phyloP scores from a whole-genome alignment of 2,329 filamentous ascomycete genomes.

The Colletotrichum tanaceti region DNA sequence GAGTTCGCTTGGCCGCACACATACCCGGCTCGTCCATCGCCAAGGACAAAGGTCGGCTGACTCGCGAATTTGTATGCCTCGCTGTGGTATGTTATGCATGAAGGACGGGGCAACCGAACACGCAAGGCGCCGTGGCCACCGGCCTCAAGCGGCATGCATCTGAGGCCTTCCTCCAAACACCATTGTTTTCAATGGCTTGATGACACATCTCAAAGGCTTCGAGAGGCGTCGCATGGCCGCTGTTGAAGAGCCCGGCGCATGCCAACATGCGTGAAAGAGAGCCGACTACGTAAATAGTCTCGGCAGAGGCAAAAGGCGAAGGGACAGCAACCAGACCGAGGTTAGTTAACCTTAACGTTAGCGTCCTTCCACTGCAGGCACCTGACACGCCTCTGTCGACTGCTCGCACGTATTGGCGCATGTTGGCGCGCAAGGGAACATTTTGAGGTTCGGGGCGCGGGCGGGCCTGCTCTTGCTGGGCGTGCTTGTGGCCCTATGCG shows the following conservation, averaged over 20 bases:
- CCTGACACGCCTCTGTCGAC: constrained; percentile 40
- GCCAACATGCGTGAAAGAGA: background rate
- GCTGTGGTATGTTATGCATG: constrained; percentile 23
- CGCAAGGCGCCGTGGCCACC: constrained; percentile 12
- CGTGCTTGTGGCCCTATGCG: constrained; percentile 6
- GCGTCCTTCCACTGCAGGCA: constrained; percentile 37
- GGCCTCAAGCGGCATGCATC: background rate
- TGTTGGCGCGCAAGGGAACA: constrained; percentile 9
- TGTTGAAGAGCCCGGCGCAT: constrained; percentile 4
- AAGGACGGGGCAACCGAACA: constrained; percentile 10
- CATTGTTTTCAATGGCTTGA: constrained; percentile 15
- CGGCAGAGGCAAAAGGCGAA: constrained; percentile 14
- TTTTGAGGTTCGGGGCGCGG: constrained; percentile 28
- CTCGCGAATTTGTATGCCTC: constrained; percentile 24
- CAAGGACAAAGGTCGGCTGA: constrained; percentile 27
- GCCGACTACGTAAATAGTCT: constrained; percentile 11
- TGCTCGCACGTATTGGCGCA: constrained; percentile 34
- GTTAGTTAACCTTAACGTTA: constrained; percentile 40
- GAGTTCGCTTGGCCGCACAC: constrained; percentile 16
- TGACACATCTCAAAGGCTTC: background rate
- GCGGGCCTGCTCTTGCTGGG: constrained; percentile 5
- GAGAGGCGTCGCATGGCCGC: constrained; percentile 4
- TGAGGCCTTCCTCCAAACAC: constrained; percentile 23
- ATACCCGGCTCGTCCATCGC: constrained; percentile 11
- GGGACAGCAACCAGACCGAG: constrained; percentile 31